Evolutionary conservation across 805 yeast genomes (phyloP).

Genomic region (Cyberlindnera xishuangbannaensis): DNA sequence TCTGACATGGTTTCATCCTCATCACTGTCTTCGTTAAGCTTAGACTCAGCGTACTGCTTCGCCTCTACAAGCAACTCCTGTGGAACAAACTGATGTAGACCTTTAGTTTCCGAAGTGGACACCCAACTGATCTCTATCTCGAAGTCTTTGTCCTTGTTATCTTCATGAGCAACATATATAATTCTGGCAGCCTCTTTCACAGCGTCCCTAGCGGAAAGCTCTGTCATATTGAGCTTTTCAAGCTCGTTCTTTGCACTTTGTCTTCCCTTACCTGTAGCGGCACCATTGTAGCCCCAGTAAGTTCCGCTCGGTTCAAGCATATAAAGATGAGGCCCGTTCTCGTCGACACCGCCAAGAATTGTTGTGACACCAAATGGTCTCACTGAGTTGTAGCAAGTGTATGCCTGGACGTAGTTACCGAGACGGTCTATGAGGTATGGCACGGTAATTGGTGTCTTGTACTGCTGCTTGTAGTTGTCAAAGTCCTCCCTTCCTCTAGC

Average conservation of each 20-base stretch:
- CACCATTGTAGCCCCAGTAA: slow-evolving; percentile 96
- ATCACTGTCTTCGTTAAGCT: slow-evolving; percentile 70
- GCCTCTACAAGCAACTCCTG: slow-evolving; percentile 79
- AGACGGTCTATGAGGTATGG: slow-evolving; percentile 81
- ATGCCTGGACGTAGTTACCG: slow-evolving; percentile 90
- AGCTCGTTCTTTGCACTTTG: slow-evolving; percentile 96
- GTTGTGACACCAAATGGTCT: slow-evolving; percentile 96
- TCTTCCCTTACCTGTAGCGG: slow-evolving; percentile 98
- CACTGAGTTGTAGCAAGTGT: slow-evolving; percentile 92
- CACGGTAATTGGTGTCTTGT: slow-evolving; percentile 71
- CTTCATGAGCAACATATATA: slow-evolving; percentile 92
- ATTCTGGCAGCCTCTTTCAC: slow-evolving; percentile 92
- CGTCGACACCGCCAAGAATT: slow-evolving; percentile 90
- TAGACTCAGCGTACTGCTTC: slow-evolving; percentile 73
- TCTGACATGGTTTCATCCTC: no score
- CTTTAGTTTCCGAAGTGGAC: slow-evolving; percentile 66
- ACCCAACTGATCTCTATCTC: slow-evolving; percentile 94
- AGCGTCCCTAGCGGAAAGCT: slow-evolving; percentile 71
- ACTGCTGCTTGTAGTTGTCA: slow-evolving; percentile 65
- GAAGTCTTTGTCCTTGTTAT: slow-evolving; percentile 94
- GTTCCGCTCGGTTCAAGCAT: slow-evolving; percentile 98
- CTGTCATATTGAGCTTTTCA: slow-evolving; percentile 74
- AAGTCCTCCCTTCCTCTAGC: slow-evolving; percentile 92
- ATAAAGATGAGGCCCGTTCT: slow-evolving; percentile 83
- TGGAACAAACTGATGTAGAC: slow-evolving; percentile 77